Conservation (phyloP, 495 filamentous ascomycete species). For the Trichoderma virens region DNA sequence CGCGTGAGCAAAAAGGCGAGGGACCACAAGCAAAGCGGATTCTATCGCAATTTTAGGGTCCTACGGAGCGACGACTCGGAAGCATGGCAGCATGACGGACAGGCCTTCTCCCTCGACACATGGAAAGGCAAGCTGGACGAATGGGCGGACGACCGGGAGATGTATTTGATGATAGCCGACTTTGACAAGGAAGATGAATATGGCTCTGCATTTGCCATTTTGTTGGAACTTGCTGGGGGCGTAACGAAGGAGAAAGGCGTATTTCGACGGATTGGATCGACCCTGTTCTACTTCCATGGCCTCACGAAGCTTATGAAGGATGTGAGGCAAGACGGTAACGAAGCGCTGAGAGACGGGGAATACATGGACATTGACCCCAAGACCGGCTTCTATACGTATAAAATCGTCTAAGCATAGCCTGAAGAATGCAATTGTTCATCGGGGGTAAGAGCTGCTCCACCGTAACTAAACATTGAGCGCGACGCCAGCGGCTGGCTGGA, state of each 20-base stretch:
- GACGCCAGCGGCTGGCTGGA: too few relatives aligned
- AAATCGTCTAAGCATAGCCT: neutral
- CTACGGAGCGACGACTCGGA: neutral
- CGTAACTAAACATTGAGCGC: too few relatives aligned
- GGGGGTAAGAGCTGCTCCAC: too few relatives aligned
- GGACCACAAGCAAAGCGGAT: neutral
- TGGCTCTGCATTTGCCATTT: neutral
- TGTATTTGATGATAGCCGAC: conserved; percentile 3
- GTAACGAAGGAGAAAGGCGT: neutral
- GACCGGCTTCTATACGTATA: neutral
- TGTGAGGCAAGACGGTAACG: neutral
- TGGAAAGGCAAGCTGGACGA: neutral
- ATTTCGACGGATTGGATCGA: conserved; percentile 1
- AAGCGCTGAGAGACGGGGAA: neutral
- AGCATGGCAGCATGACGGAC: neutral
- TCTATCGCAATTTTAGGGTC: neutral
- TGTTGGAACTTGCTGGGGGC: neutral
- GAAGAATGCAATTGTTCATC: neutral
- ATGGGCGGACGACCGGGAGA: neutral
- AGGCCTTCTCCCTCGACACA: neutral
- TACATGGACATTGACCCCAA: neutral
- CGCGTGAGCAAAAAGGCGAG: neutral
- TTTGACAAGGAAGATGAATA: neutral
- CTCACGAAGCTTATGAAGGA: neutral
- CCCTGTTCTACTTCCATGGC: neutral